Evolutionary conservation across 352 stramenopile species (phyloP).

Genomic region (Pilasporangium apinafurcum): DNA sequence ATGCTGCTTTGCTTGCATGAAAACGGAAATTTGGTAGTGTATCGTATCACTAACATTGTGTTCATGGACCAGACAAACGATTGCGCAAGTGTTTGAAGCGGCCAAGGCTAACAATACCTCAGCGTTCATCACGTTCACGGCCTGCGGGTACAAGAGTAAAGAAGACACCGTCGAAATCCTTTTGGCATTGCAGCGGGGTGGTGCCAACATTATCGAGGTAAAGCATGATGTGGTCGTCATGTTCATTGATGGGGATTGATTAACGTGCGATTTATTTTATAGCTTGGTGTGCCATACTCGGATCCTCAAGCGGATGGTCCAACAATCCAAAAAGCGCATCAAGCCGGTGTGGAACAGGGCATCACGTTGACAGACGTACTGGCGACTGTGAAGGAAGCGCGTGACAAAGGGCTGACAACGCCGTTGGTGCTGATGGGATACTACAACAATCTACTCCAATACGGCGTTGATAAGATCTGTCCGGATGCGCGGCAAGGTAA

Average conservation of each 20-base stretch:
- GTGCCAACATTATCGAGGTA: conserved; percentile 95
- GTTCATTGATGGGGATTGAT: not conserved
- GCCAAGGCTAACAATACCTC: conserved; percentile 70
- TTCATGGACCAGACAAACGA: conserved; percentile 40
- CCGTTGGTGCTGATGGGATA: conserved; percentile 99
- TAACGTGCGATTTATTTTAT: not conserved
- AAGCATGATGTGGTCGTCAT: not conserved
- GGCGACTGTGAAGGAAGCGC: conserved; percentile 88
- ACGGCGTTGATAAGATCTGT: conserved; percentile 91
- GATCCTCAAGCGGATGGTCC: conserved; percentile 98
- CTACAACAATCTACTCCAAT: conserved; percentile 98
- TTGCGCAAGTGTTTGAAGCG: conserved; percentile 55
- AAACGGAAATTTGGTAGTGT: not conserved
- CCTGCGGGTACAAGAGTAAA: conserved; percentile 92
- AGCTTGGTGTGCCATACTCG: conserved; percentile 97
- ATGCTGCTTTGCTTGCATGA: not conserved
- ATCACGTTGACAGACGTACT: conserved; percentile 93
- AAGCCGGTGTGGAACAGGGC: conserved; percentile 92
- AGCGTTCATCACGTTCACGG: conserved; percentile 97
- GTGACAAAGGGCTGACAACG: conserved; percentile 87
- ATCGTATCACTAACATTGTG: not conserved
- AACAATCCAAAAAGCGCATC: conserved; percentile 95
- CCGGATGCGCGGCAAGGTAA: conserved; percentile 64
- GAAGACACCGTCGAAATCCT: conserved; percentile 95
- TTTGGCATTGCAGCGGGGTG: conserved; percentile 93